Conservation (phyloP, 257 asterid species). For the Nicotiana otophora region DNA sequence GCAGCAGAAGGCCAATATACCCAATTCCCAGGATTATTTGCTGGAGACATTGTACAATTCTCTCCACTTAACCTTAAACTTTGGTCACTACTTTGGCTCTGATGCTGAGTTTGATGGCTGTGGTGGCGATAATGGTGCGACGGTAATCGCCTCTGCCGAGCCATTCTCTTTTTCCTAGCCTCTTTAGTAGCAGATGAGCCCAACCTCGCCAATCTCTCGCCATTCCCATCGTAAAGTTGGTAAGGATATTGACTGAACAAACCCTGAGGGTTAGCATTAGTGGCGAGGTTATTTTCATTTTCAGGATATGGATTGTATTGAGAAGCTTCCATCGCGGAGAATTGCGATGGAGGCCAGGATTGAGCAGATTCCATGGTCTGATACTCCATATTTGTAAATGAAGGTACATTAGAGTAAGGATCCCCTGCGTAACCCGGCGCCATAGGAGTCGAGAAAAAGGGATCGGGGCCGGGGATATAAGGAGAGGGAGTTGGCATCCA, state of each 20-base stretch:
- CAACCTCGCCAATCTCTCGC: conserved; percentile 38
- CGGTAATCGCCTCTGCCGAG: conserved; percentile 51
- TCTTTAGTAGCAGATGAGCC: conserved; percentile 78
- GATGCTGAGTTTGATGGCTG: conserved; percentile 7
- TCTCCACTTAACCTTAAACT: conserved; percentile 10
- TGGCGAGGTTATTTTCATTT: neutral
- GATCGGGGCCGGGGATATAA: neutral
- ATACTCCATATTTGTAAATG: conserved; percentile 24
- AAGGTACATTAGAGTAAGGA: conserved; percentile 13
- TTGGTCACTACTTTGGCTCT: conserved; percentile 1
- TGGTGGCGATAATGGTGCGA: conserved; percentile 40
- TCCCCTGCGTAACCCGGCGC: conserved; percentile 4
- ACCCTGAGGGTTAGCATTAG: conserved; percentile 20
- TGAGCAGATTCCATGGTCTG: conserved; percentile 41
- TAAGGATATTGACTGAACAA: conserved; percentile 28
- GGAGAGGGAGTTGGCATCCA: conserved; percentile 28
- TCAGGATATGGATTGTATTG: conserved; percentile 40
- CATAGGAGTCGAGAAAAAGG: neutral
- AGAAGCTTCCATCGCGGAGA: conserved; percentile 22
- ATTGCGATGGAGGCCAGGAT: conserved; percentile 39
- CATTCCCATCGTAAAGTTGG: conserved; percentile 44
- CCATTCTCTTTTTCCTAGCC: conserved; percentile 95
- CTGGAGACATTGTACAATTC: conserved; percentile 11
- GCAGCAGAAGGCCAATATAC: conserved; percentile 42
- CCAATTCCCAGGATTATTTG: conserved; percentile 34